These are phyloP conservation scores for Neotropicomus parvogracilis DNA, from an alignment of 1,284 basidiomycete genomes.

Conservation along the genomic window DNA sequence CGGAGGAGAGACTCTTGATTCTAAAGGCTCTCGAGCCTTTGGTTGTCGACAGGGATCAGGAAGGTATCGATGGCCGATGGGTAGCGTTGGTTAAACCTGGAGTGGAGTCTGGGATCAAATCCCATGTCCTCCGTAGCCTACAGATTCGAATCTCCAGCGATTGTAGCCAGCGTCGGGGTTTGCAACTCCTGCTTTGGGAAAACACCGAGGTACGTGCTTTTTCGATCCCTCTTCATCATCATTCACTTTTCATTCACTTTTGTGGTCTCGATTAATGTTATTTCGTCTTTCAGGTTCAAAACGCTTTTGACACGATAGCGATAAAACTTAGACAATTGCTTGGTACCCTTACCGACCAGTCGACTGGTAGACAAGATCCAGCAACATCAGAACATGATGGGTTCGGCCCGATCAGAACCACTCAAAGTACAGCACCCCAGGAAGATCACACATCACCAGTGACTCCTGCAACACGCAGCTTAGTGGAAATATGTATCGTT, in stretches of 20 bases:
- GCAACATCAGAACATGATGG: slow-evolving; percentile 53
- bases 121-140: slow-evolving; percentile 44
- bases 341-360: slow-evolving; percentile 27
- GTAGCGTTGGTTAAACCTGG: slow-evolving; percentile 62
- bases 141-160: slow-evolving; percentile 18
- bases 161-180: slow-evolving; percentile 27
- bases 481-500: slow-evolving; percentile 49
- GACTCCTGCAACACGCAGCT: slow-evolving; percentile 26
- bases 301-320: slow-evolving; percentile 42
- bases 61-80: slow-evolving; percentile 39
- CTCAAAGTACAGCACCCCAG: slow-evolving; percentile 30
- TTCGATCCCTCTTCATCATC: no score
- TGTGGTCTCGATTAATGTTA: background rate
- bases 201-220: slow-evolving; percentile 51
- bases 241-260: no score
- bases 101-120: slow-evolving; percentile 62
- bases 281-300: slow-evolving; percentile 48
- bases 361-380: slow-evolving; percentile 14
- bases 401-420: slow-evolving; percentile 57
- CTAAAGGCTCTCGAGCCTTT: slow-evolving; percentile 66
- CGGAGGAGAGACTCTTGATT: slow-evolving; percentile 58
- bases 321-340: slow-evolving; percentile 39
- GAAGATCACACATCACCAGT: slow-evolving; percentile 18
- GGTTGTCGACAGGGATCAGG: slow-evolving; percentile 33
- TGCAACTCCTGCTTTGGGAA: slow-evolving; percentile 59